Conservation (phyloP, 2,329 filamentous ascomycete genomes). For the Trichoderma sp. region DNA sequence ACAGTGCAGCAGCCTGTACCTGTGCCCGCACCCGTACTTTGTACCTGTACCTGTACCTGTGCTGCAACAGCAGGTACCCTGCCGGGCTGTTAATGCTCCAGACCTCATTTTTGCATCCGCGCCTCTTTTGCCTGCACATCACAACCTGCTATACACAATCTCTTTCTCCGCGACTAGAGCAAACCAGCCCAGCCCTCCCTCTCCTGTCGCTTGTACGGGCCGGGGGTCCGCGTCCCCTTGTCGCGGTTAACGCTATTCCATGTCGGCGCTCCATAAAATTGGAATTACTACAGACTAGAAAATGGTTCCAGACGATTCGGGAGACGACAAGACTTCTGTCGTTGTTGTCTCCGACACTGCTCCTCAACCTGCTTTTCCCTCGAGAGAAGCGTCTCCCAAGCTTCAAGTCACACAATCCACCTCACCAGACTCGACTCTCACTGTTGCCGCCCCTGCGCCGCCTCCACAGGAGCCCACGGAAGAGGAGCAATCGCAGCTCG, state of each 20-base stretch:
- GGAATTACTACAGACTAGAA: constrained; percentile 29
- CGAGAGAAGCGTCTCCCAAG: constrained; percentile 19
- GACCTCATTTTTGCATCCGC: constrained; percentile 14
- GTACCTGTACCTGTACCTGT: background rate
- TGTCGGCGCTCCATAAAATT: constrained; percentile 39
- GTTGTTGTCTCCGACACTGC: constrained; percentile 18
- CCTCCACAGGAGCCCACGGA: constrained; percentile 1
- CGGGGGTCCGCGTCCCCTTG: constrained; percentile 30
- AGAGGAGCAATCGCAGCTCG: constrained; percentile 1
- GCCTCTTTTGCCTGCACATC: constrained; percentile 16
- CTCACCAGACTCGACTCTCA: constrained; percentile 13
- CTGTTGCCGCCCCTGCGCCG: constrained; percentile 19
- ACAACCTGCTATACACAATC: constrained; percentile 14
- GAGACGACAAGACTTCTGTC: constrained; percentile 22
- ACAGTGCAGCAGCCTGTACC: background rate
- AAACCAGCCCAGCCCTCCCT: constrained; percentile 8
- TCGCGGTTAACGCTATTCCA: constrained; percentile 25
- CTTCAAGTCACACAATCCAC: background rate
- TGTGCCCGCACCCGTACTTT: background rate
- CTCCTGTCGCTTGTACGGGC: constrained; percentile 25
- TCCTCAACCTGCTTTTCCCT: constrained; percentile 23
- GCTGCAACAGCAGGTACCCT: background rate
- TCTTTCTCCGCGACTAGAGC: constrained; percentile 11
- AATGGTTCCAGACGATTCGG: constrained; percentile 30
- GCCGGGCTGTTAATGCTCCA: background rate